Base-by-base conservation (phyloP, 306 rosid species). In the Canavalia ensiformis region DNA sequence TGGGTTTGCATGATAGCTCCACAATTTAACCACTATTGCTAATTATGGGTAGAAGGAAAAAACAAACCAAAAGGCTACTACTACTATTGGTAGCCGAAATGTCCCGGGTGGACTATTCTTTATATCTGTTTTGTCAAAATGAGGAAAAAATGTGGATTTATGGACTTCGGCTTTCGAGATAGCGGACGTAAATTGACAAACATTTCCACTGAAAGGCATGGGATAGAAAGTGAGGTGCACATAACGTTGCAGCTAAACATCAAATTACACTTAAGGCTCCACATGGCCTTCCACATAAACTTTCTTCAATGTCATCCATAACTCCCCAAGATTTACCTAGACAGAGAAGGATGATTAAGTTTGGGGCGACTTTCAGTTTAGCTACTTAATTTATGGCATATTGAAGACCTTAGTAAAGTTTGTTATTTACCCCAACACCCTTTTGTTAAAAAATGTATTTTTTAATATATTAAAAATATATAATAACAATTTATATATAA, bases 111-210 rank as follows among this genome's bases (percentile, higher is more conserved):
- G 35, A 54, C 33, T 4, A 13, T 13, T 3, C 4, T 7, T 33
- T 70, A 31, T 28, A 70, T 64, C 4, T 72, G 56, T 30, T 78
- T 78, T 55, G 76, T 72, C 83, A 33, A 18, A 77, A 59, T 7
- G 10, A 59, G 78, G 69, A 76, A 50, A 46, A 6, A 39, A 8
- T 35, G 65, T 47, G 72, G 65, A 47, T 75, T 9, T 25, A 35
- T 75, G 55, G 54, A 33, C 7, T 30, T 41, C 41, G 11, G 25
- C 3, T 42, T 30, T 66, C 34, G 31, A 57, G 18, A 10, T 2
- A 55, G 46, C 7, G 12, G 2, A 64, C 13, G 46, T 35, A 30
- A 68, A 34, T 42, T 30, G 49, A 66, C 72, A 60, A 50, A 72
- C 66, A 37, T 31, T n/a, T 4, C 54, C 68, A 42, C 9, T 54